Conservation (phyloP, 306 rosid species). For the Lathyrus sativus region DNA sequence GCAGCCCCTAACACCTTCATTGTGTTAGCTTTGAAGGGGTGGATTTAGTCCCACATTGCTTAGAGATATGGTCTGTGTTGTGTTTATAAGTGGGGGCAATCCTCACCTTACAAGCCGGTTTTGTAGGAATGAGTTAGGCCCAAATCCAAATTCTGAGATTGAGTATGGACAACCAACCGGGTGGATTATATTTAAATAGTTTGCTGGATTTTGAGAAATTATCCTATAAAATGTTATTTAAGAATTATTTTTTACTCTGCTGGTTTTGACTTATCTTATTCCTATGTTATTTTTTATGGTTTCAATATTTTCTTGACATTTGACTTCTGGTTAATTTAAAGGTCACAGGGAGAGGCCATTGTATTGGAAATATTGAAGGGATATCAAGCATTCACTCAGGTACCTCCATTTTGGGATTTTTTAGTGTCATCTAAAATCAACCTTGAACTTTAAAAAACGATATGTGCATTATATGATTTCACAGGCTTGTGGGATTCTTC, state of each 20-base stretch:
- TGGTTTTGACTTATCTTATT: constrained; percentile 28
- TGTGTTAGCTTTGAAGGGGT: too few species aligned
- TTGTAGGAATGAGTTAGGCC: too few species aligned
- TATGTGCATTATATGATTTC: constrained; percentile 37
- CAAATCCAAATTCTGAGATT: too few species aligned
- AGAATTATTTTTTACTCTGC: constrained; percentile 3
- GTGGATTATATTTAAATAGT: constrained; percentile 1
- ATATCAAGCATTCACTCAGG: constrained; percentile 99
- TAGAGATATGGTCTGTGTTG: too few species aligned
- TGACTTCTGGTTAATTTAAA: constrained; percentile 49
- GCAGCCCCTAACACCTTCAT: too few species aligned
- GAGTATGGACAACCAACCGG: background rate
- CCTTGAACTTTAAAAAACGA: constrained; percentile 29
- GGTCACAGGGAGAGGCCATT: constrained; percentile 99
- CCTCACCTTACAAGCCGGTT: too few species aligned
- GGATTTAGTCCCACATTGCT: too few species aligned
- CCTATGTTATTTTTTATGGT: constrained; percentile 6
- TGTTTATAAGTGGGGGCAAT: too few species aligned
- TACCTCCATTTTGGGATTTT: constrained; percentile 26
- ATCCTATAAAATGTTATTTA: constrained; percentile 25
- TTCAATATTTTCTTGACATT: constrained; percentile 25
- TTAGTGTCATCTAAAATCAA: constrained; percentile 24
- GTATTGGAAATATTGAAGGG: constrained; percentile 95
- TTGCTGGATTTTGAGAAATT: constrained; percentile 25
- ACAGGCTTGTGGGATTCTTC: constrained; percentile 97